Evolutionary conservation across 2,329 filamentous ascomycete species (phyloP).

Genomic region (Penicillium paneum): DNA sequence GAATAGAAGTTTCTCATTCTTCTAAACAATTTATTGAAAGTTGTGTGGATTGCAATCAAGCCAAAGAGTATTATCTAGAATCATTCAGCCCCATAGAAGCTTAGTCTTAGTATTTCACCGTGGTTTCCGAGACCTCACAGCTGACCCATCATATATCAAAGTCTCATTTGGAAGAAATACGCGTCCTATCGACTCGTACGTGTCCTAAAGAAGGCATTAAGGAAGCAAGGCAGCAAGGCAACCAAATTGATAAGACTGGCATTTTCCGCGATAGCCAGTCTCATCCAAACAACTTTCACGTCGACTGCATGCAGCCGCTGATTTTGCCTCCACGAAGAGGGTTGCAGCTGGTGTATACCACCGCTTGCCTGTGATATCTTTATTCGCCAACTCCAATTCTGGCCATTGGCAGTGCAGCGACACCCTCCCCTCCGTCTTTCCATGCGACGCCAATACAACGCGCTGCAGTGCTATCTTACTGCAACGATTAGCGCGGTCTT

Average conservation of each 20-base stretch:
- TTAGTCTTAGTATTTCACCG: too few relatives aligned
- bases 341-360: constrained; percentile 6
- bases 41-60: too few relatives aligned
- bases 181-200: too few relatives aligned
- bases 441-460: constrained; percentile 56
- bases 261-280: constrained; percentile 3
- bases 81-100: too few relatives aligned
- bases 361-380: neutral
- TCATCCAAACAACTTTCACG: neutral
- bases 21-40: neutral
- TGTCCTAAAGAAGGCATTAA: neutral
- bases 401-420: neutral
- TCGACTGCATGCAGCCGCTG: constrained; percentile 6
- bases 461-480: constrained; percentile 68
- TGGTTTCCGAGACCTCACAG: too few relatives aligned
- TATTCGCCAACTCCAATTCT: neutral
- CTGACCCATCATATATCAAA: neutral
- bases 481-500: constrained; percentile 62
- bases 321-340: constrained; percentile 1
- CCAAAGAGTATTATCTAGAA: too few relatives aligned
- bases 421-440: constrained; percentile 16
- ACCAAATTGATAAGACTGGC: neutral
- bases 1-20: neutral
- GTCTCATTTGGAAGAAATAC: neutral
- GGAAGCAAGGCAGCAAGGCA: constrained; percentile 3